Conservation (phyloP, 202 grass and related monocot species). For the Setaria viridis region DNA sequence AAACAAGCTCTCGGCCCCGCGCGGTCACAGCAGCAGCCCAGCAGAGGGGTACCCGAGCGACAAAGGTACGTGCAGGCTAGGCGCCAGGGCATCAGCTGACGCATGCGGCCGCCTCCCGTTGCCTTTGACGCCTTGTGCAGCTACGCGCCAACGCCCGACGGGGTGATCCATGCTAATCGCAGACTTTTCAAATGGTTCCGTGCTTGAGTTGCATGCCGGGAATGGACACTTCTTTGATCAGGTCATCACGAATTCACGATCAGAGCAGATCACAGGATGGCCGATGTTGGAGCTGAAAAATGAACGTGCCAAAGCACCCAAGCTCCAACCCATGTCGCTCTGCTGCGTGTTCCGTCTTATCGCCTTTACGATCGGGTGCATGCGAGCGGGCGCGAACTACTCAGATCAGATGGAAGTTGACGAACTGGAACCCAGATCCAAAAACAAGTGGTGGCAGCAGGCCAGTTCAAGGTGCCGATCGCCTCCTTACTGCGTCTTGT, state of each 20-base stretch:
- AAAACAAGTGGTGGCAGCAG: neutral
- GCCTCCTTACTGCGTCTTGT: neutral
- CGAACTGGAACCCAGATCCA: neutral
- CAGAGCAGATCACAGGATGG: too few species aligned
- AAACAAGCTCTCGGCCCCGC: neutral
- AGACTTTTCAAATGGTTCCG: neutral
- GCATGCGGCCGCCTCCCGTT: conserved; percentile 18
- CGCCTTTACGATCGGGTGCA: neutral
- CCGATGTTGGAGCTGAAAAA: neutral
- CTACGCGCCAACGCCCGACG: neutral
- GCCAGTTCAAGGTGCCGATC: neutral
- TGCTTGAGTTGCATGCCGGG: conserved; percentile 30
- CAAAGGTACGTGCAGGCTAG: neutral
- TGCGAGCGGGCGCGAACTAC: too few species aligned
- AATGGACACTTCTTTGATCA: neutral
- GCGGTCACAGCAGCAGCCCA: neutral
- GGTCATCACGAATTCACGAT: neutral
- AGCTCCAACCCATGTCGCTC: conserved; percentile 1
- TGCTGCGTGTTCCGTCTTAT: neutral
- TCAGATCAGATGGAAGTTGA: neutral
- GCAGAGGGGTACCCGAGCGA: neutral
- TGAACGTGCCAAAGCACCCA: neutral
- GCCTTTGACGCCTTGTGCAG: neutral
- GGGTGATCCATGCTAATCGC: neutral
- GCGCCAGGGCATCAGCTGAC: conserved; percentile 12